Evolutionary conservation across 768 basidiomycete species (phyloP).

Genomic region (Podaxis sp.): DNA sequence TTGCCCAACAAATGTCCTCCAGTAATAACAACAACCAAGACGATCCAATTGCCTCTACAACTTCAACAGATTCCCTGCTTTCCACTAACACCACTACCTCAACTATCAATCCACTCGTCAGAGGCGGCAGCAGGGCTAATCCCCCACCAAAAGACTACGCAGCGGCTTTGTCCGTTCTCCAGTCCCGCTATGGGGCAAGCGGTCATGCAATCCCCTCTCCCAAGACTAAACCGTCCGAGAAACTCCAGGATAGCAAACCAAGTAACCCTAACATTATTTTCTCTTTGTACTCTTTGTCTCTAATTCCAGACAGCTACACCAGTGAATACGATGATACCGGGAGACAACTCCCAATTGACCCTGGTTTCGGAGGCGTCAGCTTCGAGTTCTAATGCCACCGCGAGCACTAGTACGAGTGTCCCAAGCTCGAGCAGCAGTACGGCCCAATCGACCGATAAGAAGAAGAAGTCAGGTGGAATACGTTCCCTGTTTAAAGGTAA

Average conservation of each 20-base stretch:
- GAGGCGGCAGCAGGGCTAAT: conserved; percentile 3
- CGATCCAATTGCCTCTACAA: background rate
- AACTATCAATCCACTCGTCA: conserved; percentile 5
- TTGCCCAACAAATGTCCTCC: background rate
- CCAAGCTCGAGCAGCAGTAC: background rate
- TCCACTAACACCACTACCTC: conserved; percentile 9
- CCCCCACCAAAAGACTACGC: conserved; percentile 35
- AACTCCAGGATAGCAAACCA: conserved; percentile 4
- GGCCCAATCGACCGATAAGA: background rate
- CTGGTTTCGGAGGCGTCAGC: background rate
- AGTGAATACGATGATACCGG: background rate
- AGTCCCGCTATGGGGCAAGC: conserved; percentile 35
- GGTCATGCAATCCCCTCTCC: conserved; percentile 29
- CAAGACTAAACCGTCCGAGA: conserved; percentile 22
- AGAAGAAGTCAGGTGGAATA: conserved; percentile 10
- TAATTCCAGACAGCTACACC: background rate
- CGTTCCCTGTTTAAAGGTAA: conserved; percentile 25
- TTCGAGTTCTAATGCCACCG: conserved; percentile 5
- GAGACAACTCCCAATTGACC: conserved; percentile 4
- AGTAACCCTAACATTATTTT: background rate
- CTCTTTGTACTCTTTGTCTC: too few species aligned
- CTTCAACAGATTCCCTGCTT: conserved; percentile 5
- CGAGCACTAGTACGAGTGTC: conserved; percentile 15
- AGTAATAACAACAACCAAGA: background rate
- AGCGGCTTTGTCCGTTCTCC: conserved; percentile 34